Evolutionary conservation across 306 rosid genomes (phyloP), one percentile per base, ranked within the genome.

Genomic region (Coriaria nepalensis): DNA sequence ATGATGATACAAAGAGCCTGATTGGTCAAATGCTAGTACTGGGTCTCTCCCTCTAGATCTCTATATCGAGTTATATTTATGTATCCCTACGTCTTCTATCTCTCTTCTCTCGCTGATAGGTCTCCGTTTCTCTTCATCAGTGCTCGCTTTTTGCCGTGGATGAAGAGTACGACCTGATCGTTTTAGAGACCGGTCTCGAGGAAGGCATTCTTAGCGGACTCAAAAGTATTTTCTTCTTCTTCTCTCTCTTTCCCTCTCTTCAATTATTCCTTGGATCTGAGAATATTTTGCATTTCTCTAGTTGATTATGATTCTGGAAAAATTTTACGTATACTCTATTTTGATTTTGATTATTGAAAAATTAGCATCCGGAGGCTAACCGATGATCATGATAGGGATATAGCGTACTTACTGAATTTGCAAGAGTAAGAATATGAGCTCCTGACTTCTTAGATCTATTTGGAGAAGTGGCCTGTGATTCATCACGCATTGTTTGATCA

Each of bases 121-220:
- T 45, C 11, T 7, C 53, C 33, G 43, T 44, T 20, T 35, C 45
- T 11, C 10, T 2, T 13, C 15, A 20, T 29, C 33, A 5, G 7
- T 37, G n/a, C 50, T 9, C 15, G 37, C 9, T 37, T 13, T 2
- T 29, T 2, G 50, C 69, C 67, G 79, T 83, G 94, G 94, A 83
- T 69, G 94, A 71, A 76, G 94, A 83, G 64, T 83, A 83, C 46
- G 94, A 83, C 68, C 82, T 79, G 7, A 76, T 83, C 37, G 94
- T 83, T 50, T 67, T 83, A 0, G 94, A 87, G 44, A 83, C 94
- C 0, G 94, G 88, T 33, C 94, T 83, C 52, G 73, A 76, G 56
- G 94, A 83, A 55, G 79, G 94, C 71, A 79, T 83, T 59, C 82
- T 83, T 52, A 83, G 94, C 14, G 88, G 94, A 56, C 88, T 83